Percentiles rank a stretch among this genome's conserved stretches.
Evolutionary conservation across 768 basidiomycete genomes (phyloP).

Genomic region (Dentipellis sp.): DNA sequence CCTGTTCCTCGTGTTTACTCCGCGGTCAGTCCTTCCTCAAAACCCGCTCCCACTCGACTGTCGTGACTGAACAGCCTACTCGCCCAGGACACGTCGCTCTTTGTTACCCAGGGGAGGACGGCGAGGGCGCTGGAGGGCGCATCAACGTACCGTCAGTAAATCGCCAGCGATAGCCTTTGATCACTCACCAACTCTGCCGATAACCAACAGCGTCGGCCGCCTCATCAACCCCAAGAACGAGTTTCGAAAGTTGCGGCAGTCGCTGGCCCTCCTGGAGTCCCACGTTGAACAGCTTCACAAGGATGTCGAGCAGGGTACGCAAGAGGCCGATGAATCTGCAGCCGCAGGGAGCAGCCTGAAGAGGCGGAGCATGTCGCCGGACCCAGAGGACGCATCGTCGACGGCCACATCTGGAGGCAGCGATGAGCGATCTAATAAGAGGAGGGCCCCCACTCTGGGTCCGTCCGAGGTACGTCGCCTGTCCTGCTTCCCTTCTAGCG

Average conservation of each 20-base stretch:
- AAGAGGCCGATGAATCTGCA: neutral
- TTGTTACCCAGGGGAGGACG: constrained; percentile 13
- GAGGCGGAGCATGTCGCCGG: neutral
- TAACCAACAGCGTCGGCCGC: constrained; percentile 1
- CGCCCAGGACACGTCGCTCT: constrained; percentile 12
- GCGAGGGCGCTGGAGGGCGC: constrained; percentile 8
- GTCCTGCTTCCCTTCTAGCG: too few species aligned
- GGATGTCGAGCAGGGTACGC: neutral
- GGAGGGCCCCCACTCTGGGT: too few species aligned
- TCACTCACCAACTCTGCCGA: neutral
- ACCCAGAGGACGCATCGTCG: neutral
- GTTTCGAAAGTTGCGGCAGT: constrained; percentile 13
- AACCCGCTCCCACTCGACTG: neutral
- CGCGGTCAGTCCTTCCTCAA: constrained; percentile 1
- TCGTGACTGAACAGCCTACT: neutral
- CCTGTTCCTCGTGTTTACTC: constrained; percentile 15
- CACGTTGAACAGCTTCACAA: constrained; percentile 2
- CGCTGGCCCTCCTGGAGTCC: constrained; percentile 13
- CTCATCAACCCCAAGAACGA: constrained; percentile 11
- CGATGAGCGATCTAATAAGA: too few species aligned
- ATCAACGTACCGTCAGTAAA: constrained; percentile 7
- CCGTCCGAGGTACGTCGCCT: too few species aligned
- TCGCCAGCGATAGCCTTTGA: neutral
- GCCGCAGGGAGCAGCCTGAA: neutral
- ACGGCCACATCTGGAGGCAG: neutral